These are phyloP conservation scores for Podospora anserina DNA, from an alignment of 495 filamentous ascomycete species.

Conservation along the genomic window DNA sequence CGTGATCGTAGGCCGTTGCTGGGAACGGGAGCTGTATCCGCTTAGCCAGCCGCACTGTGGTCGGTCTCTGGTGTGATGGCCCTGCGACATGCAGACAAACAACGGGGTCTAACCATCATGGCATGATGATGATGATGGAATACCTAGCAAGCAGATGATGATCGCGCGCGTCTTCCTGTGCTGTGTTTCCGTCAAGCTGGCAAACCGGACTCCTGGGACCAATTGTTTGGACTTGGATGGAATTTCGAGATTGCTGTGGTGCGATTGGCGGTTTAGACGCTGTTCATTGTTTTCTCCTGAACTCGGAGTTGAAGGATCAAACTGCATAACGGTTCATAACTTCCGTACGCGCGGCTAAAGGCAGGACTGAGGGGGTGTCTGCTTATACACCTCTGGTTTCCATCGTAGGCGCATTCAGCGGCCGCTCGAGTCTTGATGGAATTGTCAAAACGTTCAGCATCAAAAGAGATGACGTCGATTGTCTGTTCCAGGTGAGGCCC, in stretches of 20 bases:
- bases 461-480: not conserved
- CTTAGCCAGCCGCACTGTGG: not conserved
- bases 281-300: not conserved
- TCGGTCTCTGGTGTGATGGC: not conserved
- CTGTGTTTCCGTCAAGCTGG: too few species aligned
- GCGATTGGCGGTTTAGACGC: not conserved
- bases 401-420: too few species aligned
- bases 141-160: not conserved
- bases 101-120: not conserved
- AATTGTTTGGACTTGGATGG: not conserved
- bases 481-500: not conserved
- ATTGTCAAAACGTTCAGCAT: too few species aligned
- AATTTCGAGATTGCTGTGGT: not conserved
- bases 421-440: too few species aligned
- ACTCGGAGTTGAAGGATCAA: not conserved
- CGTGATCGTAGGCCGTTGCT: conserved; percentile 1
- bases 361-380: too few species aligned
- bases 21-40: not conserved
- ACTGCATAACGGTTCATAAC: not conserved
- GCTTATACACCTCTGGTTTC: too few species aligned
- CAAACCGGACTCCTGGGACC: not conserved
- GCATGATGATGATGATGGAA: not conserved
- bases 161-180: not conserved
- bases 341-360: not conserved
- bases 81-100: not conserved